A percentile compares a stretch with the other conserved stretches of the same genome.
These are phyloP conservation scores for Linnemannia elongata DNA, from an alignment of 192 early-diverging fungal species.

Conservation along the genomic window DNA sequence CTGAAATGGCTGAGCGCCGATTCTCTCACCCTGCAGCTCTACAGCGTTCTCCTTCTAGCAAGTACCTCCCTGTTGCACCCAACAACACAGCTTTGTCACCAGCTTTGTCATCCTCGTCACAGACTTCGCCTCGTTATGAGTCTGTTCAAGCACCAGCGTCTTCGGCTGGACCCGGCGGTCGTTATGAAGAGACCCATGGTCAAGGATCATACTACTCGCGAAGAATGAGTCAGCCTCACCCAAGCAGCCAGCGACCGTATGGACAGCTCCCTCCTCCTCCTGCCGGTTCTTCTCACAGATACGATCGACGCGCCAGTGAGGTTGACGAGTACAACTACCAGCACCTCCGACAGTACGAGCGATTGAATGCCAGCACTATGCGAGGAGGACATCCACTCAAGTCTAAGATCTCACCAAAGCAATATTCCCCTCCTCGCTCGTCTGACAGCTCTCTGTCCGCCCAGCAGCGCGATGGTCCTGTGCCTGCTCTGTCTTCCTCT, in stretches of 20 bases:
- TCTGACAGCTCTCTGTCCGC: neutral
- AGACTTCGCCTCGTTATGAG: slow-evolving; percentile 24
- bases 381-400: neutral
- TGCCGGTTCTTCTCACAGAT: slow-evolving; percentile 7
- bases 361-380: slow-evolving; percentile 10
- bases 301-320: slow-evolving; percentile 31
- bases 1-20: slow-evolving; percentile 22
- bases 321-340: slow-evolving; percentile 18
- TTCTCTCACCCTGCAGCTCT: slow-evolving; percentile 30
- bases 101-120: slow-evolving; percentile 13
- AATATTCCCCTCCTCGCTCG: neutral
- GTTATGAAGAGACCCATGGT: slow-evolving; percentile 13
- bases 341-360: slow-evolving; percentile 31
- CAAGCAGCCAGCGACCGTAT: slow-evolving; percentile 6
- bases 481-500: neutral
- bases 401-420: neutral
- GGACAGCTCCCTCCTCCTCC: slow-evolving; percentile 23
- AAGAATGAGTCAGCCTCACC: slow-evolving; percentile 47
- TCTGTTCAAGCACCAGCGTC: neutral
- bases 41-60: slow-evolving; percentile 17
- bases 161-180: slow-evolving; percentile 4
- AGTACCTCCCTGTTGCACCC: neutral
- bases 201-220: slow-evolving; percentile 25
- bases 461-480: neutral
- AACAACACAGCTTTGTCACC: slow-evolving; percentile 11